Conservation (phyloP, 1,139 yeast genomes). For the Diutina scorzettiae region DNA sequence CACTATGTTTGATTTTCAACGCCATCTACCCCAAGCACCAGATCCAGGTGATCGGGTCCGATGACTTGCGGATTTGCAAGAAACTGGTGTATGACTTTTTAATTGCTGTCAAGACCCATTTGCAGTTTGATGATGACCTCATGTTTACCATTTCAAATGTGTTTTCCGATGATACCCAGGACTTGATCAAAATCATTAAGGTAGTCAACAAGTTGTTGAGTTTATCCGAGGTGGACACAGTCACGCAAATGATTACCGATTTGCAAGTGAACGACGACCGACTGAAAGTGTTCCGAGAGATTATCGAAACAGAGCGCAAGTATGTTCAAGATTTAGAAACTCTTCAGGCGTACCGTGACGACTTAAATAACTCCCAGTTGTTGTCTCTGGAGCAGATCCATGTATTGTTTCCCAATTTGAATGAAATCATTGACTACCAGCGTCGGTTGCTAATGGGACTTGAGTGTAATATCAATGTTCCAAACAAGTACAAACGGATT, state of each 20-base stretch:
- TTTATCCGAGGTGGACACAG: slow-evolving; percentile 37
- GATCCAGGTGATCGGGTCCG: slow-evolving; percentile 48
- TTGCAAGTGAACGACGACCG: slow-evolving; percentile 38
- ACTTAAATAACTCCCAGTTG: slow-evolving; percentile 50
- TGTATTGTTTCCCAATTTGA: slow-evolving; percentile 75
- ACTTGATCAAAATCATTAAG: slow-evolving; percentile 56
- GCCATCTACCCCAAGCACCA: slow-evolving; percentile 27
- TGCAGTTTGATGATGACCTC: slow-evolving; percentile 53
- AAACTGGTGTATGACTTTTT: slow-evolving; percentile 85
- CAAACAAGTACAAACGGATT: slow-evolving; percentile 66
- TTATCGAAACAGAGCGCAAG: slow-evolving; percentile 82
- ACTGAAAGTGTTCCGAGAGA: slow-evolving; percentile 72
- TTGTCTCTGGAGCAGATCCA: slow-evolving; percentile 74
- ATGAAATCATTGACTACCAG: slow-evolving; percentile 82
- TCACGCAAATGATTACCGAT: slow-evolving; percentile 14
- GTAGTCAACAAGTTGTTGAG: slow-evolving; percentile 39
- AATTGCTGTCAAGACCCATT: slow-evolving; percentile 70
- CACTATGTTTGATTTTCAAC: slow-evolving; percentile 78
- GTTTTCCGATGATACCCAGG: slow-evolving; percentile 72
- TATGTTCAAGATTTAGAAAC: slow-evolving; percentile 84
- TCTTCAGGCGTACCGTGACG: slow-evolving; percentile 54
- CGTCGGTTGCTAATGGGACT: slow-evolving; percentile 77
- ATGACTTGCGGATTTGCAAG: slow-evolving; percentile 76
- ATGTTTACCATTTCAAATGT: slow-evolving; percentile 87
- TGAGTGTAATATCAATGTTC: slow-evolving; percentile 76